Evolutionary conservation across 176 grass and related monocot genomes (phyloP), one percentile per base, ranked within the genome.

Genomic region (Rhynchospora pubera): DNA sequence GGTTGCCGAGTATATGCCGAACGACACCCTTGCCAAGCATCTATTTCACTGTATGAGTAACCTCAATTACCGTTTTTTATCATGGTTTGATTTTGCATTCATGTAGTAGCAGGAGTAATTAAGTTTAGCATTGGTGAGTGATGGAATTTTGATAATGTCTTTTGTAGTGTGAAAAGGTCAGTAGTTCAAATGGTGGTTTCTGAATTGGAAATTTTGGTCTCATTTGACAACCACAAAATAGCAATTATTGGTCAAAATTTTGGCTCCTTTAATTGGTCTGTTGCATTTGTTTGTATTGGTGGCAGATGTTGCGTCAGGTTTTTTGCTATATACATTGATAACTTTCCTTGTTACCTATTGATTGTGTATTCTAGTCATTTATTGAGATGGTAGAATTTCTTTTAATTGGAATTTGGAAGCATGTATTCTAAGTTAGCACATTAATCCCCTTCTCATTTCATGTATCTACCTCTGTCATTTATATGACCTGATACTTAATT

Each of bases 21-120:
- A 99, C 91, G 97, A 99, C 87, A 93, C 93, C 28, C 90, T 99
- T 62, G 91, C 97, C 53, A 99, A 96, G 83, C 97, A 99, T 74
- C 86, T 99, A 53, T 99, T 99, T 91, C 97, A 99, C 83, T 99
- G 97, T 99, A 85, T 55, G 72, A 69, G 89, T 76, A 51, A 81
- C 47, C 59, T 81, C 57, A 62, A 81, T 65, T 81, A 10, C 9
- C 19, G 1, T 5, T 9, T 79, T 79, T 8, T 80, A 13, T 45
- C 12, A 80, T 80, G 78, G 34, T 44, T 63, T 79, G 23, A 63
- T 43, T 46, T 62, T 61, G 11, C 12, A 80, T 63, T 80, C 18
- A 80, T 56, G 16, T 77, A 32, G 12, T 56, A 2, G 6, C 13
- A 18, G 48, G 22, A 1, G 23, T 32, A 9, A 0, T 32, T 55